phyloP scores from a whole-genome alignment of 2,329 filamentous ascomycete species.

The Stenocarpella maydis region DNA sequence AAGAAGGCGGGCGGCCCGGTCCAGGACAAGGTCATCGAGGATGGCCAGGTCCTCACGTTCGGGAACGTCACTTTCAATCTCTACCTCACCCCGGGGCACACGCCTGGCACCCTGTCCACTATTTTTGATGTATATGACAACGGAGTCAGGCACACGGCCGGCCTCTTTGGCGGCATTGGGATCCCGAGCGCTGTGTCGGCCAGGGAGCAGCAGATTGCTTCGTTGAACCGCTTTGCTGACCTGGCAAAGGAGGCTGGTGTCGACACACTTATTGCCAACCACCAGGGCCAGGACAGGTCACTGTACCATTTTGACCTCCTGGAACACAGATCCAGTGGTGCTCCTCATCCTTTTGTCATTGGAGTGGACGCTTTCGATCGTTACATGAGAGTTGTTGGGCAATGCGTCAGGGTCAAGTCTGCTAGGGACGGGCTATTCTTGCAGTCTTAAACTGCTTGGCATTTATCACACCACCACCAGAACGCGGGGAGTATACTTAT shows the following conservation, averaged over 20 bases:
- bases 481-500: rapidly evolving
- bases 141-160: not conserved
- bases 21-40: not conserved
- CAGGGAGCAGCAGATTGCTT: slow-evolving; percentile 5
- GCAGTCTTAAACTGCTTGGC: not conserved
- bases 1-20: not conserved
- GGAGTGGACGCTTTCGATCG: slow-evolving; percentile 4
- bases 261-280: slow-evolving; percentile 38
- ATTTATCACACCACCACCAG: not conserved
- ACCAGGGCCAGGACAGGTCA: slow-evolving; percentile 38
- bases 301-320: slow-evolving; percentile 10
- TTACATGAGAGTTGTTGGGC: not conserved
- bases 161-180: not conserved
- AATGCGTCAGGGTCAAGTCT: slow-evolving; percentile 11
- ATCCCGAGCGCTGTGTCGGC: not conserved
- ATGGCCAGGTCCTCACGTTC: not conserved
- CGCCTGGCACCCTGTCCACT: not conserved
- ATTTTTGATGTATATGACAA: not conserved
- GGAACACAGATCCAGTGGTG: not conserved
- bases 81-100: not conserved
- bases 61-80: slow-evolving; percentile 9
- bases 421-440: slow-evolving; percentile 9
- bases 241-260: slow-evolving; percentile 32
- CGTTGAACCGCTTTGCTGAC: not conserved
- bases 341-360: not conserved